Base-by-base conservation (phyloP, 1,284 basidiomycete species). In the Pseudozyma sp. region DNA sequence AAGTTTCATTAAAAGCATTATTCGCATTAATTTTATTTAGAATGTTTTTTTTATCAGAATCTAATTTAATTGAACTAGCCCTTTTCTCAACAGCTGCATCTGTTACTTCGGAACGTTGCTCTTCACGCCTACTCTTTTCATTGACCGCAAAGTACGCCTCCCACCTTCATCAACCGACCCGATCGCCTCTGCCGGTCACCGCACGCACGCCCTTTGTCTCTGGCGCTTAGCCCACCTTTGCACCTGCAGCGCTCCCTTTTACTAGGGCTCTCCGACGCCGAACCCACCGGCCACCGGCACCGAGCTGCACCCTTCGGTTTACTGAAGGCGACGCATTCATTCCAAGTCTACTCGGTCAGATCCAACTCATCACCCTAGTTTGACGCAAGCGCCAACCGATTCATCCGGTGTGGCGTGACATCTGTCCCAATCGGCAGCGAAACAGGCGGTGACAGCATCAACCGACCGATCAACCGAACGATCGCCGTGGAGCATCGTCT, bases 281-380 rank as follows among this genome's bases (percentile, higher is more conserved):
- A 19, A 53, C 21, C 39, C 16, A 25, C 49, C 35, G 34, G 19
- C n/a, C 35, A 10, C 49, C 31, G 49, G 25, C 25, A 51, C 49
- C 31, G 39, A 52, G 39, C 21, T 25, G 39, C 39, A 38, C 51
- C 36, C 36, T 47, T 52, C 43, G 38, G 18, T 44, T 36, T 18
- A 44, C 53, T 43, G 42, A 45, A n/a, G 19, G 16, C 43, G 43
- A 55, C 53, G 53, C 53, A 55, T 55, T 55, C 53, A 55, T 42
- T 31, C 25, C 25, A 31, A 31, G 25, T 31, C 25, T 31, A 3
- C 3, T 31, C 25, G 25, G 25, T 31, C 25, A 31, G 25, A 31
- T 31, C 25, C 25, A 31, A 31, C 25, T 31, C 25, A 31, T 31
- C 25, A 31, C 6, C 6, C 25, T 31, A 31, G 25, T 6, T 31